A percentile compares a stretch with the other conserved stretches of the same genome.
phyloP scores from a whole-genome alignment of 352 stramenopile genomes.

The Phytophthora megakarya region DNA sequence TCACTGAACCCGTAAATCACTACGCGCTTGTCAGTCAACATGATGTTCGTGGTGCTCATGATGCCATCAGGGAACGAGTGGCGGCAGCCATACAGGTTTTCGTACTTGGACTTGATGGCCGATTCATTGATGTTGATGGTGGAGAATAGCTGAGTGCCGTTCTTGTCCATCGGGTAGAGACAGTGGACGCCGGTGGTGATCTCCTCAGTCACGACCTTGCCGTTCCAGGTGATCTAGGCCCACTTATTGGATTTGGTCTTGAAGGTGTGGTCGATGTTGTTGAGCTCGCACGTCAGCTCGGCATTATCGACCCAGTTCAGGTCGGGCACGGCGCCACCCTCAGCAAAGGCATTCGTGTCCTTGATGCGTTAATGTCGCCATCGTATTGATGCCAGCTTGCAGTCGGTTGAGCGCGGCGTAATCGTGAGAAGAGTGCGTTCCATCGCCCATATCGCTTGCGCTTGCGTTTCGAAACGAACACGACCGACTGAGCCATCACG shows the following conservation, averaged over 20 bases:
- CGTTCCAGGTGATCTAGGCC: conserved; percentile 95
- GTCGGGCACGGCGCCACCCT: conserved; percentile 94
- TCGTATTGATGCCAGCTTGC: conserved; percentile 98
- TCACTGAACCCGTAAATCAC: conserved; percentile 98
- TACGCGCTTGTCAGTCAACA: conserved; percentile 98
- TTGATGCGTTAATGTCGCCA: conserved; percentile 99
- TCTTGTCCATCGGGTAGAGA: conserved; percentile 99
- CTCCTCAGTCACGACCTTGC: conserved; percentile 98
- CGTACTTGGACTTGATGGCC: conserved; percentile 99
- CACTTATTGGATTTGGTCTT: conserved; percentile 96
- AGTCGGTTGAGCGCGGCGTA: conserved; percentile 96
- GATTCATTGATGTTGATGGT: conserved; percentile 99
- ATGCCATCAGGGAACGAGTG: conserved; percentile 98
- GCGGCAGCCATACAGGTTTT: conserved; percentile 99
- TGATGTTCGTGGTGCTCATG: conserved; percentile 99
- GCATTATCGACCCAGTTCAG: conserved; percentile 95
- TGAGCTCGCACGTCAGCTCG: conserved; percentile 98
- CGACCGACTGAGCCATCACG: no score
- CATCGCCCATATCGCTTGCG: no score
- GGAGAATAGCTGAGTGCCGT: conserved; percentile 95
- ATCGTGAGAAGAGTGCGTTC: conserved; percentile 98
- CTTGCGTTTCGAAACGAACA: no score
- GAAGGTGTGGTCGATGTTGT: conserved; percentile 95
- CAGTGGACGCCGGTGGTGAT: conserved; percentile 98
- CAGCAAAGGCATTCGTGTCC: conserved; percentile 94